Base-by-base conservation (phyloP, 345 rosid genomes). In the Cardamine occulta region DNA sequence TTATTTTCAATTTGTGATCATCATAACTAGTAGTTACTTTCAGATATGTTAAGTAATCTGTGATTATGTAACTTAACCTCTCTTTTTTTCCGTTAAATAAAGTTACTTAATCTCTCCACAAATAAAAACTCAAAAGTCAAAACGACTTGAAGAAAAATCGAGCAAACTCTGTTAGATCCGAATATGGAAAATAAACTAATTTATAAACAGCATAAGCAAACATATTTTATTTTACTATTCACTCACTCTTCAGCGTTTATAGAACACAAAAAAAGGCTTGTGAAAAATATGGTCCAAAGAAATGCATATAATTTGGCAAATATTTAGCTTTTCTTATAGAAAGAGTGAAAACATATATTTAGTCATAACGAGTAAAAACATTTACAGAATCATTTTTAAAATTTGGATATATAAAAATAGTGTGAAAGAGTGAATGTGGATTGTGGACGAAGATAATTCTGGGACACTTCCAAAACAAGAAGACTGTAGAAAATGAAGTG, bases 381-480 rank as follows among this genome's bases (percentile, higher is more conserved):
- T 26, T 21, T 57, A 29, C 31, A 72, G 44, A 73, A 52, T 18
- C 14, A 54, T 37, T 15, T 37, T 2, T 39, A 4, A 28, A 28
- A 8, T 39, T 35, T 48, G 2, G 28, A 32, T 66, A 60, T 15
- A 40, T 18, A 31, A 40, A 55, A 68, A 70, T 35, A 40, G 54
- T 63, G 71, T 56, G 66, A 70, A 77, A 53, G 44, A 69, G 51
- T 61, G 64, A 28, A 19, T 51, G 69, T 23, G 8, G 66, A 62
- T 53, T 70, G 75, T 70, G 75, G 57, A 76, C 35, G 72, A 47
- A 77, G 59, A 77, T 56, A 21, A 71, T 47, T 77, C n/a, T 77
- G 62, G 75, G 75, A 77, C 72, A 70, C 60, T 70, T 63, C 76
- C 80, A 77, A 70, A 77, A 75, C 5, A 19, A 55, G 75, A 70